Evolutionary conservation across 768 basidiomycete species (phyloP), one percentile per base, ranked within the genome.

Genomic region (Trametes meyenii): DNA sequence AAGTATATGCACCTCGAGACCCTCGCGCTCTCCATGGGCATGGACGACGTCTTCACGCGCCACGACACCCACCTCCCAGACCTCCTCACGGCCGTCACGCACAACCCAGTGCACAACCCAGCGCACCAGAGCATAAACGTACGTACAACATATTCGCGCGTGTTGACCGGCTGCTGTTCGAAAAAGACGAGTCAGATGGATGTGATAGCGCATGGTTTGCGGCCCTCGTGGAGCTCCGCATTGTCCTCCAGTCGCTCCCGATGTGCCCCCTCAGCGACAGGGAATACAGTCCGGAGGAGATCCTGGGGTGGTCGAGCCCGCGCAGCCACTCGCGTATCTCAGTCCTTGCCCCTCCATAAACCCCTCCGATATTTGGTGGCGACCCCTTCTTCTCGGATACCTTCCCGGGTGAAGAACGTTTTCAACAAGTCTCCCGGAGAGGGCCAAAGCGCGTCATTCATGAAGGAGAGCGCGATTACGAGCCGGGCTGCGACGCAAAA

Each of bases 1-100:
- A 24, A 39, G 8, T 62, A 62, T 42, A 50, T 49, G 33, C 43
- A 43, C 33, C 40, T 62, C 42, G n/a, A 29, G 4, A 51, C 54
- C 7, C 61, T 62, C 43, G 38, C 40, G 19, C 43, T 62, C 29
- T 45, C 19, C 39, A 40, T 50, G n/a, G 48, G 57, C 29, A 23
- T 50, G 13, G 57, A 58, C 57, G 57, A 50, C 49, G 13, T 48
- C 36, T 11, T 44, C 29, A 50, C 50, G 16, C 49, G 33, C 14
- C 17, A 51, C 11, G 43, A 35, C 40, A 26, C 24, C 1, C 39
- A 29, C 16, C 57, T 58, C 40, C 49, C 57, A 2, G 57, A 58
- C 19, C 2, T 58, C 24, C 19, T 58, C 26, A 40, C 14, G n/a
- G 40, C 24, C 4, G 40, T 58, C 10, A 39, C 56, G 17, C 8